Conservation (phyloP, 768 basidiomycete genomes). For the Mycena leptocephala region DNA sequence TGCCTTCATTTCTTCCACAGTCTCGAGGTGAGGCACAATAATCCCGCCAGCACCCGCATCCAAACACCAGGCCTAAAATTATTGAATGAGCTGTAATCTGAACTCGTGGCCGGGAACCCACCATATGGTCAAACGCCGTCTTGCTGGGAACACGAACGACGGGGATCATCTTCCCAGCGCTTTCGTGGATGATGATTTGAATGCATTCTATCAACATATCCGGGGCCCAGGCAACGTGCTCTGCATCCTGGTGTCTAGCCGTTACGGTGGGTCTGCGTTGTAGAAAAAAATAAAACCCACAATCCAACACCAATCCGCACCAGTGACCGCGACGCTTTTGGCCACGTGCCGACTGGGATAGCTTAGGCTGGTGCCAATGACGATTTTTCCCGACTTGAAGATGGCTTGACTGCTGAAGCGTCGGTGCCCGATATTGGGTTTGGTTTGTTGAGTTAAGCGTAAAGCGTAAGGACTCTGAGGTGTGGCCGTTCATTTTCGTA, state of each 20-base stretch:
- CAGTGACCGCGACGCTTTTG: slow-evolving; percentile 24
- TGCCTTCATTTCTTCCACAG: neutral
- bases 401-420: neutral
- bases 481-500: no score
- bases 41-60: slow-evolving; percentile 30
- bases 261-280: no score
- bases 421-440: neutral
- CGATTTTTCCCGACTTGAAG: neutral
- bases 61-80: slow-evolving; percentile 26
- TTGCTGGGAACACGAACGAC: slow-evolving; percentile 32
- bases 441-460: neutral
- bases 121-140: slow-evolving; percentile 34
- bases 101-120: neutral
- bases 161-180: slow-evolving; percentile 30
- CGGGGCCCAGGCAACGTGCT: slow-evolving; percentile 30
- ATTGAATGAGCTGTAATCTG: neutral
- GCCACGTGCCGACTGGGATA: slow-evolving; percentile 29
- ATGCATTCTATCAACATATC: slow-evolving; percentile 21
- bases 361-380: slow-evolving; percentile 1
- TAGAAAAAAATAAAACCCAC: neutral
- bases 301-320: slow-evolving; percentile 28
- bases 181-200: slow-evolving; percentile 31
- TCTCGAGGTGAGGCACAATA: slow-evolving; percentile 30
- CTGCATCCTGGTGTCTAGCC: no score
- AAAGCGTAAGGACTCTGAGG: no score